Conservation (phyloP, 306 rosid genomes). For the Arachis hypogaea region DNA sequence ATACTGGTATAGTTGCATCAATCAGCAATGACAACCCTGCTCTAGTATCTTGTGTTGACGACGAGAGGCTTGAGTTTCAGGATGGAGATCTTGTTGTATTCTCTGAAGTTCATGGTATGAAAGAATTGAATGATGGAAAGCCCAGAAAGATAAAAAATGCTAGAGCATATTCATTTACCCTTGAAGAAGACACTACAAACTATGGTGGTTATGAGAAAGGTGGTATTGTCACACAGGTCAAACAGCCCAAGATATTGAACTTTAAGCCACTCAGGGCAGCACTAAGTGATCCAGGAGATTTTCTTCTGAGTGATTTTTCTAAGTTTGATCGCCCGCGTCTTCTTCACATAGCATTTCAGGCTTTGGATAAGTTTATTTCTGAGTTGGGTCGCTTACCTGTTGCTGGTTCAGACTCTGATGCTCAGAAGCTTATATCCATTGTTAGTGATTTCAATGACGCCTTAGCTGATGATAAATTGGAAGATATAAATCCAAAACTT, state of each 20-base stretch:
- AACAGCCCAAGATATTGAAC: constrained; percentile 75
- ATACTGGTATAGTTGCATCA: constrained; percentile 83
- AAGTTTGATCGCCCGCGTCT: constrained; percentile 83
- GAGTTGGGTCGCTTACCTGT: constrained; percentile 73
- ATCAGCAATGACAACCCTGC: constrained; percentile 82
- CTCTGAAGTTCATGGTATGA: constrained; percentile 91
- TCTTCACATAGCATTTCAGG: constrained; percentile 80
- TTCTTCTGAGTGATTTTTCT: constrained; percentile 87
- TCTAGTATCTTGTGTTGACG: constrained; percentile 79
- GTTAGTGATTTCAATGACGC: constrained; percentile 60
- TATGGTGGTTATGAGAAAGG: constrained; percentile 76
- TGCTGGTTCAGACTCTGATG: constrained; percentile 85
- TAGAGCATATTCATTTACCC: constrained; percentile 75
- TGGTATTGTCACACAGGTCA: constrained; percentile 87
- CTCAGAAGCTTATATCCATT: constrained; percentile 65
- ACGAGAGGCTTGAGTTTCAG: constrained; percentile 91
- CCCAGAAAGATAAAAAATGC: constrained; percentile 76
- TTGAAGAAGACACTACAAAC: constrained; percentile 82
- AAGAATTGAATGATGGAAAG: constrained; percentile 82
- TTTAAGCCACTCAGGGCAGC: constrained; percentile 78
- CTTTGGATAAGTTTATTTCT: constrained; percentile 67
- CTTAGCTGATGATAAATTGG: constrained; percentile 62
- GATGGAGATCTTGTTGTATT: constrained; percentile 94
- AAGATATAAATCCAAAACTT: constrained; percentile 79
- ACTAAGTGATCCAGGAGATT: constrained; percentile 75